Evolutionary conservation across 2,329 filamentous ascomycete species (phyloP).

Genomic region (Trichoderma sp.): DNA sequence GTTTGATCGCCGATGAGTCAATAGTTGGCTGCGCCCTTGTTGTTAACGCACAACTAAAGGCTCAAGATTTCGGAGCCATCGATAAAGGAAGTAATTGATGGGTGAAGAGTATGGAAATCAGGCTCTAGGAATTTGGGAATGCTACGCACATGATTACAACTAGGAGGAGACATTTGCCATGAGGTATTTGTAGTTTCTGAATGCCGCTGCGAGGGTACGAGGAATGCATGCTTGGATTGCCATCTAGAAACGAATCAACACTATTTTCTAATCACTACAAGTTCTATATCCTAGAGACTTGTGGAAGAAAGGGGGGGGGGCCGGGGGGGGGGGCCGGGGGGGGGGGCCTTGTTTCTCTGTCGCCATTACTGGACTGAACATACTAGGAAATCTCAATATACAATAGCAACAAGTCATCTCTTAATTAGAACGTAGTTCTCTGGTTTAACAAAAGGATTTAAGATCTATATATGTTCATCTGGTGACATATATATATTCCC

Average conservation of each 20-base stretch:
- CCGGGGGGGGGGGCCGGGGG: too few species aligned
- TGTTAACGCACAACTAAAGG: conserved; percentile 52
- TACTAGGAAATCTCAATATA: too few species aligned
- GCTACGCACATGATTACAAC: conserved; percentile 57
- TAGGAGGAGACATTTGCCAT: conserved; percentile 54
- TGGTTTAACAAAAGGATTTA: too few species aligned
- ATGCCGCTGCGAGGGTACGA: conserved; percentile 45
- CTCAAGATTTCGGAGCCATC: conserved; percentile 33
- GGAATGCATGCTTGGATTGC: conserved; percentile 52
- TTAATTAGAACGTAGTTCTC: too few species aligned
- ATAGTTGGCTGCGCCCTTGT: conserved; percentile 56
- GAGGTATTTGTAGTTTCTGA: conserved; percentile 52
- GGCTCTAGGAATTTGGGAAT: conserved; percentile 55
- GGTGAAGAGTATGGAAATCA: conserved; percentile 36
- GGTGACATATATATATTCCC: not conserved
- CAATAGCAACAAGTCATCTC: too few species aligned
- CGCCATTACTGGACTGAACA: too few species aligned
- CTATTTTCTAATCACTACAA: too few species aligned
- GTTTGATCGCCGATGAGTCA: conserved; percentile 56
- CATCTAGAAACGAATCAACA: conserved; percentile 25
- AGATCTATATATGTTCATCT: too few species aligned
- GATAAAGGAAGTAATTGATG: not conserved
- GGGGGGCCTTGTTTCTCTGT: too few species aligned
- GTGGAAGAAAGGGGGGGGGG: too few species aligned
- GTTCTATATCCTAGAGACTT: too few species aligned